These are phyloP conservation scores for Rhynchospora tenuis DNA, from an alignment of 176 grass and related monocot genomes.

Conservation along the genomic window DNA sequence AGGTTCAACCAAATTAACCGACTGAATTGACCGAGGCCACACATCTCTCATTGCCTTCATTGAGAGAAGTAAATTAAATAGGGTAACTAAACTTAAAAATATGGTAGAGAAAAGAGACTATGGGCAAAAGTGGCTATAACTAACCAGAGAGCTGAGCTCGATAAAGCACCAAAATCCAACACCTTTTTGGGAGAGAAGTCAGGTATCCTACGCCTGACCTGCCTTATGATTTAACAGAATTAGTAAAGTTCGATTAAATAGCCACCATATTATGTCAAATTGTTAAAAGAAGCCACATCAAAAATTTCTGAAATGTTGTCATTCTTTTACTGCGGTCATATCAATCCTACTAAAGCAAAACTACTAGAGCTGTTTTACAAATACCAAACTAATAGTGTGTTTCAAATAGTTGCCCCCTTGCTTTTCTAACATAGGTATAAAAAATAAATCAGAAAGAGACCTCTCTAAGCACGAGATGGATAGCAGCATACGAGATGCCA, in stretches of 20 bases:
- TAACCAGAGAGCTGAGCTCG: slow-evolving; percentile 89
- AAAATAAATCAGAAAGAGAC: slow-evolving; percentile 28
- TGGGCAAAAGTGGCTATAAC: neutral
- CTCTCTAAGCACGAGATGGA: slow-evolving; percentile 81
- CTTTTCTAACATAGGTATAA: neutral
- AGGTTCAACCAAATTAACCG: slow-evolving; percentile 83
- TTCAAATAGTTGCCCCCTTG: neutral
- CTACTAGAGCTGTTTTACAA: neutral
- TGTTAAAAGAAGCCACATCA: neutral
- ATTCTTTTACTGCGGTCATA: neutral
- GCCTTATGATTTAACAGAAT: neutral
- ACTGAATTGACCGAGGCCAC: slow-evolving; percentile 78
- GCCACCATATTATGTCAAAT: neutral
- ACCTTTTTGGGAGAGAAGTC: slow-evolving; percentile 68
- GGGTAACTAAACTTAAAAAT: slow-evolving; percentile 3
- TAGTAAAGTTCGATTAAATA: neutral
- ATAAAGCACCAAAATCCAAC: slow-evolving; percentile 83
- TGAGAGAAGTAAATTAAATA: neutral
- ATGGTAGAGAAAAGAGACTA: neutral
- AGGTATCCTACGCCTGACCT: slow-evolving; percentile 63
- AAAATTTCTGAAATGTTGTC: neutral
- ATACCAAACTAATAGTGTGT: neutral
- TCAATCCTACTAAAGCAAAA: neutral
- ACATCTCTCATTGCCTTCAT: slow-evolving; percentile 86
- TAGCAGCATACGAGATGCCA: slow-evolving; percentile 81